These are phyloP conservation scores for Aphanomyces stellatus DNA, from an alignment of 352 stramenopile species.

Conservation along the genomic window DNA sequence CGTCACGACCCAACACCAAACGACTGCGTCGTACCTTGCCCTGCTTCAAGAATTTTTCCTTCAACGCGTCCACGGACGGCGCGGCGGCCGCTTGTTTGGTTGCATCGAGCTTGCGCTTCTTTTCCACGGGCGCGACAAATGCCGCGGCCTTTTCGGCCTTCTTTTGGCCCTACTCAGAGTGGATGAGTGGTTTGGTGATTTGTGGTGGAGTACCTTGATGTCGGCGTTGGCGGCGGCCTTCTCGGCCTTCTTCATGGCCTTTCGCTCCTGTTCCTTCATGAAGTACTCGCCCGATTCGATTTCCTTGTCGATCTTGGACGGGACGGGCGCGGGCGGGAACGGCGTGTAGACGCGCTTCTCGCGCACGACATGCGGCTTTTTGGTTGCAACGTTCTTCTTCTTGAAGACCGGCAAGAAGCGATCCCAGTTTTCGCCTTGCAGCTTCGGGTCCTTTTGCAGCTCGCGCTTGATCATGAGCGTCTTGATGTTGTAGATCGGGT, in stretches of 20 bases:
- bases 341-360: constrained; percentile 97
- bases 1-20: background rate
- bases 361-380: constrained; percentile 85
- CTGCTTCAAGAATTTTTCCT: constrained; percentile 75
- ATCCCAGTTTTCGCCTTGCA: constrained; percentile 97
- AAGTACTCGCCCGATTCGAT: constrained; percentile 99
- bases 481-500: constrained; percentile 99
- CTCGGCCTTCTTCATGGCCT: constrained; percentile 86
- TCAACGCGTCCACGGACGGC: constrained; percentile 58
- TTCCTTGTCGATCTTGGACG: constrained; percentile 97
- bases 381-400: constrained; percentile 98
- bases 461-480: constrained; percentile 99
- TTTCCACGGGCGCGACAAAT: constrained; percentile 68
- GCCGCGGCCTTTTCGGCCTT: constrained; percentile 66
- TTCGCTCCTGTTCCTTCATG: constrained; percentile 93
- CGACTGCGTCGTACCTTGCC: background rate
- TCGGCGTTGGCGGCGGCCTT: constrained; percentile 65
- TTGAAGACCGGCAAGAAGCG: constrained; percentile 98
- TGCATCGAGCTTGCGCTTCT: constrained; percentile 62
- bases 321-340: constrained; percentile 94
- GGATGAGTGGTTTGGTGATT: background rate
- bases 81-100: constrained; percentile 28
- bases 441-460: constrained; percentile 96
- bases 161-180: constrained; percentile 32
- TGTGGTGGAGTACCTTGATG: constrained; percentile 21